Evolutionary conservation across 108 stramenopile genomes (phyloP), one percentile per base, ranked within the genome.

Genomic region (Conticribra weissflogii): DNA sequence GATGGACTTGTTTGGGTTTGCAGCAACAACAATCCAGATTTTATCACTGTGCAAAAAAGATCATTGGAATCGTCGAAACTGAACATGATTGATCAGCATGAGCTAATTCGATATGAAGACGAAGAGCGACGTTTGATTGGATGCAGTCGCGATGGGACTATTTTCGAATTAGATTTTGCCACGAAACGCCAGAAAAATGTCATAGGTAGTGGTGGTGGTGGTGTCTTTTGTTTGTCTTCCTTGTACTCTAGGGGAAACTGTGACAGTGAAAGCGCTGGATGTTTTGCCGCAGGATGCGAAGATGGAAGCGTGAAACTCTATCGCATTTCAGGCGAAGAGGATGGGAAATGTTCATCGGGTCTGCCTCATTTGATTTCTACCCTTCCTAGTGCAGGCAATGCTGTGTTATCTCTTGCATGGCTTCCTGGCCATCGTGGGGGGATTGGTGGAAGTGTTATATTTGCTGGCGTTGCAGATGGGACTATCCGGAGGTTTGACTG

Each of bases 391-490:
- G 82, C 82, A 23, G 90, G 93, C n/a, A 75, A 81, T 30, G 82
- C 96, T 16, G 74, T 97, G 29, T 71, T 97, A 33, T 89, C 90
- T 46, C 27, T 96, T 49, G 87, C 90, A n/a, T 98, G 94, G 95
- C 49, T 66, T 45, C 66, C 74, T 53, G 73, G 75, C 22, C 57
- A 66, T 18, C 66, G 64, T 36, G 54, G 41, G 29, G 63, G 59
- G 27, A 63, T 89, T 53, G 79, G 69, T 17, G 83, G 88, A 53
- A 88, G 88, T 31, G 77, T 83, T 1, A 30, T 97, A 5, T 96
- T 91, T 83, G 95, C 88, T 8, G 96, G 96, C 16, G 82, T 92
- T 61, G 90, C 94, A 8, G 96, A 98, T 83, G 96, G 96, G 8
- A 91, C 92, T 7, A 96, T 98, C 58, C 95, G 97, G 45, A 72